Base-by-base conservation (phyloP, 2,329 filamentous ascomycete species). In the Apiospora koreana region DNA sequence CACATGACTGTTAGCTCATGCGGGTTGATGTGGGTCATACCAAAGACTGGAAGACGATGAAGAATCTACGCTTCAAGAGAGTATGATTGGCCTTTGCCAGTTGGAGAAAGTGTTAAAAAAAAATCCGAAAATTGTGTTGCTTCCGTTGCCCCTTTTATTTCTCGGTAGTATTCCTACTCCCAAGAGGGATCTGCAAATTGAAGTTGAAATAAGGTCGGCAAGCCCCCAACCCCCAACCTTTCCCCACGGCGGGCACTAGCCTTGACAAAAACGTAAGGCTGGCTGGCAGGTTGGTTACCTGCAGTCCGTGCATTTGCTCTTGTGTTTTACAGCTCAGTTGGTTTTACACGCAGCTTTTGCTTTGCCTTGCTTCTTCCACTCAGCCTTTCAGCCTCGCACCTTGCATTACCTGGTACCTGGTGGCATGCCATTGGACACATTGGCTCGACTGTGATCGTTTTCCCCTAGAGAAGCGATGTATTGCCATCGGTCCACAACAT, bases 201-300 rank as follows among this genome's bases (percentile, higher is more conserved):
- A 62, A 38, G 54, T 62, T 8, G 54, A 62, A 62, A 62, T 62
- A 62, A 62, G 54, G 54, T 62, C 54, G 54, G 21, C 1, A n/a
- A 23, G 54, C 28, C 54, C 54, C 31, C 12, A 21, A n/a, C n/a
- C n/a, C n/a, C n/a, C n/a, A n/a, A n/a, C n/a, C 9, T 12, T 46
- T 62, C 28, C 54, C 54, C 54, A 62, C 54, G 54, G 54, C 28
- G 54, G 54, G 54, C 54, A 18, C 54, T 62, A 62, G 54, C 54
- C 14, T 14, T 31, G n/a, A 5, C 8, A 38, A 35, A n/a, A n/a
- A n/a, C n/a, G n/a, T n/a, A n/a, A n/a, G n/a, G n/a, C n/a, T n/a
- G n/a, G n/a, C n/a, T n/a, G n/a, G n/a, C n/a, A n/a, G n/a, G n/a
- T n/a, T n/a, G n/a, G n/a, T n/a, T 31, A 10, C 50, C 28, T 58